Evolutionary conservation across 2,329 filamentous ascomycete species (phyloP).

Genomic region (Diplodia seriata): DNA sequence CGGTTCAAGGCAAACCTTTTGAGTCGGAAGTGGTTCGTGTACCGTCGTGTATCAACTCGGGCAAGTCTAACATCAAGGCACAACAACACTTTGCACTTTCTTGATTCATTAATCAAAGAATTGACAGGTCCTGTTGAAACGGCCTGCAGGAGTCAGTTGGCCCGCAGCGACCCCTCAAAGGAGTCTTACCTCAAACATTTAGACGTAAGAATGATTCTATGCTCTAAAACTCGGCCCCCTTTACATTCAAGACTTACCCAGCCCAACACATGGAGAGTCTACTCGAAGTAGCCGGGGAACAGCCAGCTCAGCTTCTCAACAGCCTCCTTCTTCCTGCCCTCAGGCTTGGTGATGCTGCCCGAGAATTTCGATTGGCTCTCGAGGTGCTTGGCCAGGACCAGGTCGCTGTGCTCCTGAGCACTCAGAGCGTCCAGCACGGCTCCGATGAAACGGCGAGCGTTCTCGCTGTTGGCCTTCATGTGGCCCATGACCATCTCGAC

Average conservation of each 20-base stretch:
- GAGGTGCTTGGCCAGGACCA: constrained; percentile 82
- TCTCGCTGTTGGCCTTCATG: constrained; percentile 91
- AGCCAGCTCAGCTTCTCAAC: constrained; percentile 83
- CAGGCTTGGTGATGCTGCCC: constrained; percentile 80
- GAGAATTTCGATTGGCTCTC: constrained; percentile 78
- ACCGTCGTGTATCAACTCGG: not conserved
- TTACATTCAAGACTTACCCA: not conserved
- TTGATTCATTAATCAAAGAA: not conserved
- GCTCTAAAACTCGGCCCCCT: not conserved
- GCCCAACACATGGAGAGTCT: not conserved
- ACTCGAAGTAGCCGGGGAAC: constrained; percentile 77
- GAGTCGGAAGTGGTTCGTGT: not conserved
- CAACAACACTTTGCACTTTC: not conserved
- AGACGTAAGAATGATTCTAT: not conserved
- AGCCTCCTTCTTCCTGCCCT: constrained; percentile 74
- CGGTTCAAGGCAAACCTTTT: not conserved
- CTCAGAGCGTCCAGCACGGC: constrained; percentile 87
- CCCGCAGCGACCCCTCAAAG: not conserved
- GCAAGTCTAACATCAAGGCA: not conserved
- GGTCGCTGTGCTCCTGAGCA: constrained; percentile 75
- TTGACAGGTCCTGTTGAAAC: not conserved
- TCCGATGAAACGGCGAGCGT: constrained; percentile 83
- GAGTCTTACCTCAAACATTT: not conserved
- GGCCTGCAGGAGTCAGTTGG: not conserved
- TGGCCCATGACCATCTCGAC: constrained; percentile 97